A percentile compares a stretch with the other conserved stretches of the same genome.
Conservation (phyloP, 345 rosid species). For the Sonneratia caseolaris region DNA sequence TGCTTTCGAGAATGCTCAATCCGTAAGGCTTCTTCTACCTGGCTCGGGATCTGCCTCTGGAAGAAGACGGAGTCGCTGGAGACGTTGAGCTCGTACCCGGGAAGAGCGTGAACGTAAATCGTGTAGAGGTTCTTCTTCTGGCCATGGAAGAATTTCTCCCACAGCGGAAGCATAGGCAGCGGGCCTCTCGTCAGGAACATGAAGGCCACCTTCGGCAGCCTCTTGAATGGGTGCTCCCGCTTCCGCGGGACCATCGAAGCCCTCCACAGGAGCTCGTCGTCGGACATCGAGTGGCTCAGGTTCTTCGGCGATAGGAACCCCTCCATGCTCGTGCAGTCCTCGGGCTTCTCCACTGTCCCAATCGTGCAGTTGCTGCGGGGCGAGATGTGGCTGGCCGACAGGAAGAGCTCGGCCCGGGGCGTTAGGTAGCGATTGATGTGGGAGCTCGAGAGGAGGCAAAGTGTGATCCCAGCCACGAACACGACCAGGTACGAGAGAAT, state of each 20-base stretch:
- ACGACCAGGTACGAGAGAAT: constrained; percentile 61
- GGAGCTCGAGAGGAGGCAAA: constrained; percentile 64
- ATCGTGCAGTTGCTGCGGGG: constrained; percentile 15
- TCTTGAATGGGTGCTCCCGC: constrained; percentile 47
- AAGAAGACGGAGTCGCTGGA: constrained; percentile 53
- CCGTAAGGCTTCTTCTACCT: constrained; percentile 25
- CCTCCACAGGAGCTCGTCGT: constrained; percentile 70
- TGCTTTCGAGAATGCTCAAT: background rate
- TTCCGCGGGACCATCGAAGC: constrained; percentile 73
- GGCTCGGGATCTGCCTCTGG: constrained; percentile 63
- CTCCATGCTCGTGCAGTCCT: constrained; percentile 39
- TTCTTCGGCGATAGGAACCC: constrained; percentile 41
- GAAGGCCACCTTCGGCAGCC: constrained; percentile 74
- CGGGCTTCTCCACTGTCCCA: constrained; percentile 15
- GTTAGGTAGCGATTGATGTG: constrained; percentile 54
- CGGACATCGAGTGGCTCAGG: constrained; percentile 45
- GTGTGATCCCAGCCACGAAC: constrained; percentile 68
- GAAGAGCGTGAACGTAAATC: constrained; percentile 61
- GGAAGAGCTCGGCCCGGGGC: constrained; percentile 31
- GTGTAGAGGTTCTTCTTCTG: constrained; percentile 40
- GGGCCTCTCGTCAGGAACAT: constrained; percentile 91
- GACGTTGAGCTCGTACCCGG: constrained; percentile 43
- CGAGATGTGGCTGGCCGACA: background rate
- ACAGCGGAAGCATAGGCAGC: constrained; percentile 69
- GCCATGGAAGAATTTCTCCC: constrained; percentile 82